Percentiles rank a stretch among this genome's conserved stretches.
These are phyloP conservation scores for Rosa chinensis DNA, from an alignment of 306 rosid species.

Conservation along the genomic window DNA sequence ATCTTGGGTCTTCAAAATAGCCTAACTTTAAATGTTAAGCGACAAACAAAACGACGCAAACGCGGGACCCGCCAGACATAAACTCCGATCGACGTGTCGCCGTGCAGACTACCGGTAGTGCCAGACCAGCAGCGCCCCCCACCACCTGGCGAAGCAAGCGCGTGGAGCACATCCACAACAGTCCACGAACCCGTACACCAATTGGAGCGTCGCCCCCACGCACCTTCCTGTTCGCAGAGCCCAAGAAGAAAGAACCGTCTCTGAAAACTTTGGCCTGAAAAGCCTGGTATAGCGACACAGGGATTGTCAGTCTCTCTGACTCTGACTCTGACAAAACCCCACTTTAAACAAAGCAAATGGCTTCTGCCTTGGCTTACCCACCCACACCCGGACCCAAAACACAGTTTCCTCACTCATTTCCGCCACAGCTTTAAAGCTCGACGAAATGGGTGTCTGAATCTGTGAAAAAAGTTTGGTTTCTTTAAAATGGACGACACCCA, in stretches of 20 bases:
- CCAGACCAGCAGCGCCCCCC: background rate
- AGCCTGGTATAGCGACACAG: background rate
- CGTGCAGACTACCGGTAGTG: background rate
- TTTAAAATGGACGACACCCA: background rate
- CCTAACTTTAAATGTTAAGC: too few relatives aligned
- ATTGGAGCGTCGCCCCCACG: background rate
- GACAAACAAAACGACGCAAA: too few relatives aligned
- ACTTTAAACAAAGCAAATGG: constrained; percentile 11
- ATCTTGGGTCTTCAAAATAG: too few relatives aligned
- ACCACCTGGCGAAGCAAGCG: background rate
- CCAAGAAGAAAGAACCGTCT: background rate
- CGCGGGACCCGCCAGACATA: too few relatives aligned
- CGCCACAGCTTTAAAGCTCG: background rate
- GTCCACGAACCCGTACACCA: background rate
- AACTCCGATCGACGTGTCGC: constrained; percentile 10
- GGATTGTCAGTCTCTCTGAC: background rate
- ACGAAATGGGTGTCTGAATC: background rate
- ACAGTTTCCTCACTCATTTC: background rate
- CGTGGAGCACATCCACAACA: constrained; percentile 21
- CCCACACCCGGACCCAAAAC: too few relatives aligned
- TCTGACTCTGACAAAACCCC: background rate
- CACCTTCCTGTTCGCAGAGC: background rate
- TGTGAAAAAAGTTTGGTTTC: background rate
- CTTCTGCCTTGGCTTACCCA: background rate
- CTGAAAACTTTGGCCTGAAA: constrained; percentile 13